Percentiles rank a stretch among this genome's conserved stretches.
Conservation (phyloP, 257 asterid genomes). For the Forsythia suspensa region DNA sequence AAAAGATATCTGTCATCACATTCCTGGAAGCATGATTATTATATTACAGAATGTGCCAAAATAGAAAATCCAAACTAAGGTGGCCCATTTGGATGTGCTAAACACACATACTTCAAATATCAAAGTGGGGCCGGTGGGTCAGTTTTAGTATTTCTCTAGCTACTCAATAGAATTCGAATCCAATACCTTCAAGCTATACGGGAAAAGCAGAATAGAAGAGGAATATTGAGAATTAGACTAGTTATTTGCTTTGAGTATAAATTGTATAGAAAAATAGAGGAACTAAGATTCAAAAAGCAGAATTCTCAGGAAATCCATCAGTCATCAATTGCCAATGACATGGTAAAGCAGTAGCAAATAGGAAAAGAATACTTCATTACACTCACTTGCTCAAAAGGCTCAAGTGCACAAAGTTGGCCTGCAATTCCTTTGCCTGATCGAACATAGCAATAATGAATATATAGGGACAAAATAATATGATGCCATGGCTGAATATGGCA, state of each 20-base stretch:
- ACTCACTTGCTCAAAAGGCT: slow-evolving; percentile 87
- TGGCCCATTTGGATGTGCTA: not conserved
- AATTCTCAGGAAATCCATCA: not conserved
- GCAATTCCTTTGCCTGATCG: slow-evolving; percentile 81
- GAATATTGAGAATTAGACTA: not conserved
- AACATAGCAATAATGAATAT: slow-evolving; percentile 21
- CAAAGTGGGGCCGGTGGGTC: not conserved
- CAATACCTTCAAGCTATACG: not conserved
- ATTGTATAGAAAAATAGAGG: not conserved
- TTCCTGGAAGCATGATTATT: not conserved
- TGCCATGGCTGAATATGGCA: not conserved
- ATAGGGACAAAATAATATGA: not conserved
- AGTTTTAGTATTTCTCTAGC: not conserved
- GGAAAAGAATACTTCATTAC: slow-evolving; percentile 14
- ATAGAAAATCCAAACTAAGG: not conserved
- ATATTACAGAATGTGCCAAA: not conserved
- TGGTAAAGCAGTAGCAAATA: slow-evolving; percentile 14
- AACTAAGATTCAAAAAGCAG: not conserved
- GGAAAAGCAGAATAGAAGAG: not conserved
- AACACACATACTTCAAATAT: not conserved
- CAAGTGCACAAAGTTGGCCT: slow-evolving; percentile 74
- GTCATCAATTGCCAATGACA: slow-evolving; percentile 14
- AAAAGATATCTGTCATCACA: not conserved
- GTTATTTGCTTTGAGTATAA: not conserved
- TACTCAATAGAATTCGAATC: not conserved